Conservation (phyloP, 1,284 basidiomycete genomes). For the Puccinia triticina region DNA sequence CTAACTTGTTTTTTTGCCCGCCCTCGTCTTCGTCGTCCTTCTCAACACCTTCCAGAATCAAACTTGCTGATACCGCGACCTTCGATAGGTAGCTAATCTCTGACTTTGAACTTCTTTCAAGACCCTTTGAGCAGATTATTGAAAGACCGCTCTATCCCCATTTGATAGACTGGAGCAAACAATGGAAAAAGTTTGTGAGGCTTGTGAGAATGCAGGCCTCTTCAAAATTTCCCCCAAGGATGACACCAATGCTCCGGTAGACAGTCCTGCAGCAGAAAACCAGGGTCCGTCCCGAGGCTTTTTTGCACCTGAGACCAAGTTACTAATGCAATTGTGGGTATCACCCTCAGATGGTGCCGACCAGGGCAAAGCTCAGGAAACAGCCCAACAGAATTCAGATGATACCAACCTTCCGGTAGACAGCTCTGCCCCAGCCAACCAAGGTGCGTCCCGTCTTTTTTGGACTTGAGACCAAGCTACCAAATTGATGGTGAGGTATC, state of each 20-base stretch:
- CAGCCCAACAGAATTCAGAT: not conserved
- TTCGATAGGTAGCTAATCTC: slow-evolving; percentile 73
- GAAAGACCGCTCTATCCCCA: not conserved
- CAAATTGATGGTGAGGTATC: too few species aligned
- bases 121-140: not conserved
- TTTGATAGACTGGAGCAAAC: slow-evolving; percentile 24
- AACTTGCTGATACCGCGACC: slow-evolving; percentile 86
- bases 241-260: not conserved
- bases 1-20: slow-evolving; percentile 55
- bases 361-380: too few species aligned
- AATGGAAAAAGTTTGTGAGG: not conserved
- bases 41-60: slow-evolving; percentile 64
- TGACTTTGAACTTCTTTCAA: not conserved
- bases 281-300: not conserved
- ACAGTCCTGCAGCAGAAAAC: not conserved
- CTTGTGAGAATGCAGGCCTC: slow-evolving; percentile 8
- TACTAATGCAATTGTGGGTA: not conserved
- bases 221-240: not conserved
- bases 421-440: not conserved
- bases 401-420: not conserved
- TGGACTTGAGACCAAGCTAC: too few species aligned
- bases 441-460: too few species aligned
- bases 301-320: not conserved
- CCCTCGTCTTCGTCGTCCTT: not conserved
- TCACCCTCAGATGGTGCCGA: too few species aligned